These are phyloP conservation scores for Debaryomyces nepalensis DNA, from an alignment of 1,139 yeast genomes.

Conservation along the genomic window DNA sequence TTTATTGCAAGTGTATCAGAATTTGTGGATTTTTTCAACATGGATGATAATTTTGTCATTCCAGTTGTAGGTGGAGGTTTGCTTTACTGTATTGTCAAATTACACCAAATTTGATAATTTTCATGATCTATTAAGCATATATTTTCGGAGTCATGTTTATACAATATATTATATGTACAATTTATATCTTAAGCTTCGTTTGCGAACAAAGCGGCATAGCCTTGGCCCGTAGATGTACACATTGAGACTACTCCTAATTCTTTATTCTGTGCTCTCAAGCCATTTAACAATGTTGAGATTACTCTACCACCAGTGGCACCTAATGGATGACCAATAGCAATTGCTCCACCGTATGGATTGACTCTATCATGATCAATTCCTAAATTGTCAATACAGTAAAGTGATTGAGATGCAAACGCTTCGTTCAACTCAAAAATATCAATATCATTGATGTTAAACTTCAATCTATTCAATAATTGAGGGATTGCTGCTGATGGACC, in stretches of 20 bases:
- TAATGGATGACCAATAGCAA: slow-evolving; percentile 49
- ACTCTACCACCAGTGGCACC: slow-evolving; percentile 48
- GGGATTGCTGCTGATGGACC: slow-evolving; percentile 48
- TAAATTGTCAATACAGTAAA: slow-evolving; percentile 35
- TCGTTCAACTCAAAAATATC: slow-evolving; percentile 46
- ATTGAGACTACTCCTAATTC: slow-evolving; percentile 44
- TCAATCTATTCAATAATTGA: slow-evolving; percentile 30
- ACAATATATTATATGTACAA: slow-evolving; percentile 1
- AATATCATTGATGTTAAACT: slow-evolving; percentile 32
- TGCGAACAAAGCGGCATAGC: slow-evolving; percentile 44
- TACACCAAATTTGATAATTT: slow-evolving; percentile 19
- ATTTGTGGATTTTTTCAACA: slow-evolving; percentile 68
- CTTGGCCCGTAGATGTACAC: slow-evolving; percentile 52
- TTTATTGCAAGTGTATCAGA: slow-evolving; percentile 85
- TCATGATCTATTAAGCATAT: background rate
- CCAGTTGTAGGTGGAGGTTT: slow-evolving; percentile 81
- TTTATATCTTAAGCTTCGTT: slow-evolving; percentile 27
- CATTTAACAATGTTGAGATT: slow-evolving; percentile 39
- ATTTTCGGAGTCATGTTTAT: background rate
- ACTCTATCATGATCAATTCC: slow-evolving; percentile 38
- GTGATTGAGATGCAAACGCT: slow-evolving; percentile 47
- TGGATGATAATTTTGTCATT: slow-evolving; percentile 93
- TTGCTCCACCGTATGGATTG: slow-evolving; percentile 49
- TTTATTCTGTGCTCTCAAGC: slow-evolving; percentile 31
- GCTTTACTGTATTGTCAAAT: slow-evolving; percentile 50